Evolutionary conservation across 441 rosid species (phyloP), one percentile per base, ranked within the genome.

Genomic region (Manihot esculenta): DNA sequence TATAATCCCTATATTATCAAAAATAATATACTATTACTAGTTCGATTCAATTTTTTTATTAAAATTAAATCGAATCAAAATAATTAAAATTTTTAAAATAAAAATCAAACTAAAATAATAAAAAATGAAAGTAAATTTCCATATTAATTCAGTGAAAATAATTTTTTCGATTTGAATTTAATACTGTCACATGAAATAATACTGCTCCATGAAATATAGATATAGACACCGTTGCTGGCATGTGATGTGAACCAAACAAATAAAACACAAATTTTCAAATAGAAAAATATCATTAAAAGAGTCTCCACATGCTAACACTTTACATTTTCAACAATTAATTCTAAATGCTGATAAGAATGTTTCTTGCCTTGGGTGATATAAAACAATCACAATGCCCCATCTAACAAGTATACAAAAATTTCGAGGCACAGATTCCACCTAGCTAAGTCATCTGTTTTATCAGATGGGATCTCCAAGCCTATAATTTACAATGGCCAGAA

Each of bases 401-500:
- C 68, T 78, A 79, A 70, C 68, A 24, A 74, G 70, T 54, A 77
- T 71, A 73, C 66, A 71, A 80, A 85, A 82, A 48, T 72, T 30
- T 59, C 62, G 83, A 51, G 84, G 83, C 78, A 58, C 50, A 18
- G 30, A 59, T 26, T 64, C 73, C 60, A 73, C 68, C 80, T 69
- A 69, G 66, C 78, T 61, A 72, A 67, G 67, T 57, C 62, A 67
- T 57, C 78, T 74, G 57, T 66, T 44, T 27, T 61, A 71, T 73
- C 76, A 80, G 33, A 68, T 24, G 75, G 69, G 71, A 56, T 45
- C 59, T 62, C 72, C 69, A 77, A 45, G 72, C 72, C 83, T 77
- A 76, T 30, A 54, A 69, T 69, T 77, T 80, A 78, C 81, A 78
- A 69, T 77, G 82, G 74, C 82, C 80, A 66, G 77, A 82, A 76